A percentile compares a stretch with the other conserved stretches of the same genome.
Evolutionary conservation across 257 asterid genomes (phyloP).

Genomic region (Nyctanthes arbortristis): DNA sequence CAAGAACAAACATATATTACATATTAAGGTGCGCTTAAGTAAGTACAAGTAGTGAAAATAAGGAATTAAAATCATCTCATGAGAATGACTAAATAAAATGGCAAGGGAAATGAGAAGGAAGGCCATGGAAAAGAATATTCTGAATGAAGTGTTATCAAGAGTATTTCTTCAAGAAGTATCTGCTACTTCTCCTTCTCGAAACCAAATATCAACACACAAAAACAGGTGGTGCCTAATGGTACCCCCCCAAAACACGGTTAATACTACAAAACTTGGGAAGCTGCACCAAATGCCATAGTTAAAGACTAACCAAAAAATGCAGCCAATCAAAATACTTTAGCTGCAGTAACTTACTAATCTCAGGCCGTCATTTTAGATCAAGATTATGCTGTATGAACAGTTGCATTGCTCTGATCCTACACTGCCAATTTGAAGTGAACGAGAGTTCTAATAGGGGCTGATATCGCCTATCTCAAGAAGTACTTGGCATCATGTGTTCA

Average conservation of each 20-base stretch:
- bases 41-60: conserved; percentile 1
- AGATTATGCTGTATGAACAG: conserved; percentile 10
- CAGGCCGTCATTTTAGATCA: conserved; percentile 3
- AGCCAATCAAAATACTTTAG: background rate
- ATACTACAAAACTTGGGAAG: conserved; percentile 8
- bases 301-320: background rate
- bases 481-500: background rate
- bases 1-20: conserved; percentile 25
- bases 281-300: background rate
- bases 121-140: conserved; percentile 4
- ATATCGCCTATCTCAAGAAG: background rate
- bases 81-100: background rate
- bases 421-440: background rate
- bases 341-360: background rate
- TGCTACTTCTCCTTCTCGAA: background rate
- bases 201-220: no score
- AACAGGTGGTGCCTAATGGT: conserved; percentile 1
- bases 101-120: conserved; percentile 8
- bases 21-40: conserved; percentile 7
- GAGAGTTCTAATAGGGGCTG: background rate
- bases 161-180: no score
- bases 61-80: conserved; percentile 10
- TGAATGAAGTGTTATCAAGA: background rate
- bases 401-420: background rate
- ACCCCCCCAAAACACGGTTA: background rate